Conservation (phyloP, 208 protist species). For the Polymyxa betae region DNA sequence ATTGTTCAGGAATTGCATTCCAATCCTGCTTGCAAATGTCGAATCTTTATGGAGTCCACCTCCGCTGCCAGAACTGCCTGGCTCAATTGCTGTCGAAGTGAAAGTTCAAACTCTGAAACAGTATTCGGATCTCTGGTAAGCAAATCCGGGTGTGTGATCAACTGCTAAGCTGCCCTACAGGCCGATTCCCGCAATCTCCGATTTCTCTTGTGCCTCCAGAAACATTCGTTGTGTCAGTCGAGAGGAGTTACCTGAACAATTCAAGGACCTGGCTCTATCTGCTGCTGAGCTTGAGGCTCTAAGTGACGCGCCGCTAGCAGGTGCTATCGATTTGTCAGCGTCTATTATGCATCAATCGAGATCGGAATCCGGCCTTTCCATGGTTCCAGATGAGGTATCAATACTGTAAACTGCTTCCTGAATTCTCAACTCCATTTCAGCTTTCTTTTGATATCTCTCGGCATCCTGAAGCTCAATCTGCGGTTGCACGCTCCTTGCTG, state of each 20-base stretch:
- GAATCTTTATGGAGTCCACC: not conserved
- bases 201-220: not conserved
- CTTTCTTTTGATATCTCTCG: constrained; percentile 45
- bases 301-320: not conserved
- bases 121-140: not conserved
- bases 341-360: not conserved
- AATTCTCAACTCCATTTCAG: not conserved
- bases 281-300: not conserved
- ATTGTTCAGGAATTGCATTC: not conserved
- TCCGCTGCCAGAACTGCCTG: no score
- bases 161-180: not conserved
- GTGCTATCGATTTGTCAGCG: not conserved
- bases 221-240: not conserved
- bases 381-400: not conserved
- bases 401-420: not conserved
- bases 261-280: not conserved
- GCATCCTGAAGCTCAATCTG: constrained; percentile 38
- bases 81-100: no score
- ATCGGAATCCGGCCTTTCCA: not conserved
- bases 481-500: constrained; percentile 59
- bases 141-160: not conserved
- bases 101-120: constrained; percentile 5
- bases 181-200: not conserved
- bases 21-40: not conserved
- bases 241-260: not conserved